Conservation (phyloP, 768 basidiomycete species). For the Rhizopogon vesiculosus region DNA sequence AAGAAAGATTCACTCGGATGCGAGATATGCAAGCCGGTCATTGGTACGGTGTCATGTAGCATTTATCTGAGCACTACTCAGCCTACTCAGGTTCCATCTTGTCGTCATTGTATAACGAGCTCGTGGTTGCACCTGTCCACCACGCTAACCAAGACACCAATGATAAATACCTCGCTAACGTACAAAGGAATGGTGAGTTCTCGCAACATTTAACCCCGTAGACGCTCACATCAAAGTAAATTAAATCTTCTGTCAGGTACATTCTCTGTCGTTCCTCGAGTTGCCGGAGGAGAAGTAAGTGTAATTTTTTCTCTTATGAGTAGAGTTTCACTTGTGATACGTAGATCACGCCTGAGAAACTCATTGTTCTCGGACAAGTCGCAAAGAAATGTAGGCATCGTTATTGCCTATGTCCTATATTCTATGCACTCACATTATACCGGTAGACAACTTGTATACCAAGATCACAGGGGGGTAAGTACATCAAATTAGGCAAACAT, state of each 20-base stretch:
- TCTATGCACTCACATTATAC: not conserved
- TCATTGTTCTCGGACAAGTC: conserved; percentile 60
- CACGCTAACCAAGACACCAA: conserved; percentile 73
- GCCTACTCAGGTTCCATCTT: conserved; percentile 30
- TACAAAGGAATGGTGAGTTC: conserved; percentile 54
- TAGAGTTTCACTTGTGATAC: not conserved
- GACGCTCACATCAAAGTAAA: not conserved
- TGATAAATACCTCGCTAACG: conserved; percentile 65
- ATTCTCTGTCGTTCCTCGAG: conserved; percentile 68
- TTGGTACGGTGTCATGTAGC: conserved; percentile 31
- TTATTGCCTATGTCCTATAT: not conserved
- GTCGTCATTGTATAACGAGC: conserved; percentile 55
- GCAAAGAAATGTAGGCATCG: conserved; percentile 52
- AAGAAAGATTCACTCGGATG: conserved; percentile 54
- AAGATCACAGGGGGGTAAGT: conserved; percentile 43
- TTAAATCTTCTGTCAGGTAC: conserved; percentile 32
- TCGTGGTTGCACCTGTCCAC: conserved; percentile 56
- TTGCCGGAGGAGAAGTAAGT: conserved; percentile 60
- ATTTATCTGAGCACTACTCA: not conserved
- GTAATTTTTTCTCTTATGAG: not conserved
- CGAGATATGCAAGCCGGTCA: conserved; percentile 68
- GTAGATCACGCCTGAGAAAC: conserved; percentile 55
- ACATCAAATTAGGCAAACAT: not conserved
- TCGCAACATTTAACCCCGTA: not conserved
- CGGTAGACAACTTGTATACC: conserved; percentile 52